Base-by-base conservation (phyloP, 1,284 basidiomycete genomes). In the Anthracocystis panici-leucophaei region DNA sequence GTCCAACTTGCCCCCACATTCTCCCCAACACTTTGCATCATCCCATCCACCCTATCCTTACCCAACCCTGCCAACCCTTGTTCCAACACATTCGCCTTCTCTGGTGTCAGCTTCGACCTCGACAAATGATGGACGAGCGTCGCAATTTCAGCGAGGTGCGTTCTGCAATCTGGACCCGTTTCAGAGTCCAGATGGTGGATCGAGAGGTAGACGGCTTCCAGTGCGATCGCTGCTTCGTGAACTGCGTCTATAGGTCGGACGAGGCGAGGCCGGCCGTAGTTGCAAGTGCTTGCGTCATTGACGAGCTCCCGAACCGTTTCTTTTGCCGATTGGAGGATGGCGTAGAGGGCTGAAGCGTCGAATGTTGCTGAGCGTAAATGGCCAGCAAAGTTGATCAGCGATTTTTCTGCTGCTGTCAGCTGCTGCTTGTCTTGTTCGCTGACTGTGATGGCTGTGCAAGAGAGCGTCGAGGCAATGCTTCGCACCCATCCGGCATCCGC, bases 81-180 rank as follows among this genome's bases (percentile, higher is more conserved):
- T 14, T 64, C 33, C 41, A 75, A 40, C 33, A 66, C 66, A 1
- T 35, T 21, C n/a, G 56, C 25, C n/a, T 50, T 9, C 1, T 18
- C 29, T 14, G 11, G 16, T 5, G 27, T 12, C n/a, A 9, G 12
- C 3, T n/a, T 31, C 2, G 57, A 12, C n/a, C 57, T 61, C 20
- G 64, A 57, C 7, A 70, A 53, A 31, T 75, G 67, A 29, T 67
- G 58, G 54, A 67, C 50, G 0, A 75, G 57, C 10, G 61, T 75
- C 5, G 73, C 64, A 5, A 71, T 67, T 29, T 75, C 67, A 6
- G 64, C 64, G 5, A 75, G 52, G 27, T 75, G 73, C 14, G 73
- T 55, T 18, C 60, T 57, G 51, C 46, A 50, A 0, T 57, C 57
- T 14, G 67, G n/a, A 14, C 38, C 57, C 2, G 40, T 14, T n/a